Conservation (phyloP, 1,284 basidiomycete species). For the Leccinum variabile region DNA sequence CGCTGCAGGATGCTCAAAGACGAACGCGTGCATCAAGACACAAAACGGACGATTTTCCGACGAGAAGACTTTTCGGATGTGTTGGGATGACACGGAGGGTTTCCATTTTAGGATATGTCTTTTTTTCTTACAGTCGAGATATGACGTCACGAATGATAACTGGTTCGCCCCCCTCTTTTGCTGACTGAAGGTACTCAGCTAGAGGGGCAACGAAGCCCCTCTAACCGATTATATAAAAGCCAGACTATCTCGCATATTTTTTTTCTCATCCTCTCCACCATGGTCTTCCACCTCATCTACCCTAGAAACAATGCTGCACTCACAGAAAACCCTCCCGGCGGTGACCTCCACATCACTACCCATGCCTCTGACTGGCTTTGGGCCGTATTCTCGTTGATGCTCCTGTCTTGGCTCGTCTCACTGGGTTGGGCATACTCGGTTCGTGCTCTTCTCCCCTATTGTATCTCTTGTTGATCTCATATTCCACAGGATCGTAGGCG, state of each 20-base stretch:
- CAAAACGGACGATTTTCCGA: slow-evolving; percentile 50
- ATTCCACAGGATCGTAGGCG: slow-evolving; percentile 38
- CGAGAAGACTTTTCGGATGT: slow-evolving; percentile 34
- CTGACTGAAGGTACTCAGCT: not conserved
- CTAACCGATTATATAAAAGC: slow-evolving; percentile 17
- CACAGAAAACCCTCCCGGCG: slow-evolving; percentile 39
- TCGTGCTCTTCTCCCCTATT: slow-evolving; percentile 6
- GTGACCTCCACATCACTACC: slow-evolving; percentile 41
- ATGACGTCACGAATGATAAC: slow-evolving; percentile 26
- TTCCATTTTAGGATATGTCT: slow-evolving; percentile 23
- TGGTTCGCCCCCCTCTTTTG: slow-evolving; percentile 20
- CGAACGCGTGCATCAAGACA: slow-evolving; percentile 57
- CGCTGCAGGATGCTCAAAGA: slow-evolving; percentile 67
- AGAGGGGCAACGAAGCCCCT: slow-evolving; percentile 6
- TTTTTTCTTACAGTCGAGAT: not conserved
- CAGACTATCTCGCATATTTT: not conserved
- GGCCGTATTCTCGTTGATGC: slow-evolving; percentile 54
- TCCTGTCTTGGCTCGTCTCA: slow-evolving; percentile 39
- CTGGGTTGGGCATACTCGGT: slow-evolving; percentile 43
- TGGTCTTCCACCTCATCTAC: slow-evolving; percentile 13
- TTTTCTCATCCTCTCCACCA: slow-evolving; percentile 11
- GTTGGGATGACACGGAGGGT: slow-evolving; percentile 11
- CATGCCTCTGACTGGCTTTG: slow-evolving; percentile 54
- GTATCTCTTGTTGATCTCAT: not conserved
- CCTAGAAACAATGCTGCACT: slow-evolving; percentile 25